phyloP scores from a whole-genome alignment of 768 basidiomycete genomes.

The Suillus brevipes region DNA sequence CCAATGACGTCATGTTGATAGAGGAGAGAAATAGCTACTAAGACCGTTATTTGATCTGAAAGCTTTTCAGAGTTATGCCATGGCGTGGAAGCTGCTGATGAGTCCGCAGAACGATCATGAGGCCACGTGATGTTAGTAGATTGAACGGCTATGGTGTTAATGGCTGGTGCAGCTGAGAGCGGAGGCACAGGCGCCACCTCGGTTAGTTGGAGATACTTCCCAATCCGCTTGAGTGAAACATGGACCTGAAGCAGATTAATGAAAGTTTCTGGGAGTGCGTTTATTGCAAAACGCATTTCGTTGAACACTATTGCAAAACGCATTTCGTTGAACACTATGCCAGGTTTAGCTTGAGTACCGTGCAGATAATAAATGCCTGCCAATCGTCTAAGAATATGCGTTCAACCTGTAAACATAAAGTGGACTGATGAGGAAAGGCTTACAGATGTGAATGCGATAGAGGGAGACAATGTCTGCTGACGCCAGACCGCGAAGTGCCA shows the following conservation, averaged over 20 bases:
- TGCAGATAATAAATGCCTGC: constrained; percentile 25
- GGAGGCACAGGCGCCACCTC: constrained; percentile 71
- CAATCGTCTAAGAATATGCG: constrained; percentile 37
- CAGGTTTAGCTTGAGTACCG: neutral
- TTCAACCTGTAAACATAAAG: neutral
- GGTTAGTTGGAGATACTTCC: constrained; percentile 77
- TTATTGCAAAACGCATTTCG: constrained; percentile 85
- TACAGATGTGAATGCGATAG: constrained; percentile 78
- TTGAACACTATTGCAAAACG: too few species aligned
- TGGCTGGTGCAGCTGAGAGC: constrained; percentile 46
- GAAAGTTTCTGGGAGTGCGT: constrained; percentile 86
- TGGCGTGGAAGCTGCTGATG: constrained; percentile 70
- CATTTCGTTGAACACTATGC: constrained; percentile 77
- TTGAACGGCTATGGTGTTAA: constrained; percentile 65
- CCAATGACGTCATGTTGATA: constrained; percentile 75
- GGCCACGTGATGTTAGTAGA: constrained; percentile 93
- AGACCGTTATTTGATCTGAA: constrained; percentile 91
- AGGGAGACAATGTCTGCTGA: constrained; percentile 69
- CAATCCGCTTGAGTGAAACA: constrained; percentile 87
- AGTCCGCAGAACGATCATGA: constrained; percentile 59
- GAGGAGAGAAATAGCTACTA: constrained; percentile 87
- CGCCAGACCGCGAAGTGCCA: constrained; percentile 77
- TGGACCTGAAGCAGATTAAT: constrained; percentile 87
- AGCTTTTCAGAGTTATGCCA: constrained; percentile 80
- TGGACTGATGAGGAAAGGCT: constrained; percentile 20